These are phyloP conservation scores for Amoebophrya sp. DNA, from an alignment of 169 alveolate genomes.

Conservation along the genomic window DNA sequence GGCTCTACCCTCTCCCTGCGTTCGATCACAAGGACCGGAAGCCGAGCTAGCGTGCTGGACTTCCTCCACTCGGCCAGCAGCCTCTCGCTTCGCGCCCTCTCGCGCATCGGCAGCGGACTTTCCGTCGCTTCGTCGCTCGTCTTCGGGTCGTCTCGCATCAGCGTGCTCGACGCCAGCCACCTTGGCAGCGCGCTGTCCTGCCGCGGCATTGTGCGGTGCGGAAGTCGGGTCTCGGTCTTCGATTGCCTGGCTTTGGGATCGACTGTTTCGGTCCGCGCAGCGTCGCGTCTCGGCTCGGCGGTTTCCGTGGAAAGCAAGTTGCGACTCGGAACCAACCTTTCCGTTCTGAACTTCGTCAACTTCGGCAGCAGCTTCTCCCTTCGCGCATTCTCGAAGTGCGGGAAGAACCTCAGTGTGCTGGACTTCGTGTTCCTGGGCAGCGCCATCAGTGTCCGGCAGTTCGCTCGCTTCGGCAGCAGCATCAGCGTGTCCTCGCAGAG, in stretches of 20 bases:
- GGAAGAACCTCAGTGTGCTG: not conserved
- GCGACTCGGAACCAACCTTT: not conserved
- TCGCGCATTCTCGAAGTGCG: not conserved
- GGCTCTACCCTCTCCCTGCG: constrained; percentile 29
- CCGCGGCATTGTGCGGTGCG: not conserved
- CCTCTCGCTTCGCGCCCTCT: constrained; percentile 12
- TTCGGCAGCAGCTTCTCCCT: constrained; percentile 23
- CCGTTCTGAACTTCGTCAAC: not conserved
- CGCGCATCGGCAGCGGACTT: not conserved
- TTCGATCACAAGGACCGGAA: not conserved
- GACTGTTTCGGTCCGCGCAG: not conserved
- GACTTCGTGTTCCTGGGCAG: constrained; percentile 2
- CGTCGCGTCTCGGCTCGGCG: not conserved
- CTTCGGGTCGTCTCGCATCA: no score
- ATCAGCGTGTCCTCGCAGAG: no score
- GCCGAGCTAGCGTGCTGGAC: not conserved
- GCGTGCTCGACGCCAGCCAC: not conserved
- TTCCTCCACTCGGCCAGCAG: not conserved
- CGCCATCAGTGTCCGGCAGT: not conserved
- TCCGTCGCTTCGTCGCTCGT: no score
- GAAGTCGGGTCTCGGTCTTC: not conserved
- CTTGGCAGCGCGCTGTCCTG: constrained; percentile 6
- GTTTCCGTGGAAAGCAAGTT: not conserved
- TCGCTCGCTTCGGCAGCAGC: no score
- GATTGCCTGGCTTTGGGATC: not conserved